Conservation (phyloP, 345 rosid species). For the Arabidopsis arenosa region DNA sequence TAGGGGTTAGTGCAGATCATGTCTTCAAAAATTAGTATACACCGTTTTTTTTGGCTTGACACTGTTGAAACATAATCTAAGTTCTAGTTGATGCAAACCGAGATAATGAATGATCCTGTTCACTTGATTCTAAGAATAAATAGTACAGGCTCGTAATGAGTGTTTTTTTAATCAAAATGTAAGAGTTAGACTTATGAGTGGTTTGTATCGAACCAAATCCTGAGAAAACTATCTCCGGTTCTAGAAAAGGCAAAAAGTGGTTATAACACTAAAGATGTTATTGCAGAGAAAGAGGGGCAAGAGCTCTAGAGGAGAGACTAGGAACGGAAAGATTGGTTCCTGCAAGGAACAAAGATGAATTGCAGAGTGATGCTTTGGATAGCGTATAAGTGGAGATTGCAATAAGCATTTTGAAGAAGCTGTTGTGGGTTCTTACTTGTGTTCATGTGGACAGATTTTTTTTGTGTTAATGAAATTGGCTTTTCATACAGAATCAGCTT, state of each 20-base stretch:
- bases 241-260: not conserved
- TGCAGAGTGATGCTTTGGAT: conserved; percentile 60
- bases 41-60: not conserved
- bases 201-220: not conserved
- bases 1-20: conserved; percentile 3
- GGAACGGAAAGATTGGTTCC: conserved; percentile 76
- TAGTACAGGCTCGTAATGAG: conserved; percentile 13
- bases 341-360: conserved; percentile 57
- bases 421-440: conserved; percentile 34
- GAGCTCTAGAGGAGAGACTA: conserved; percentile 95
- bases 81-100: conserved; percentile 28
- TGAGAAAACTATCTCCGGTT: not conserved
- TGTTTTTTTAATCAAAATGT: not conserved
- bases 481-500: conserved; percentile 18
- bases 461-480: not conserved
- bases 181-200: not conserved
- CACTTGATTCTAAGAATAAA: not conserved
- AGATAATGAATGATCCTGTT: not conserved
- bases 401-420: conserved; percentile 35
- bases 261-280: not conserved
- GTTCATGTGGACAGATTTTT: conserved; percentile 40
- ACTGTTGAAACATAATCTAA: conserved; percentile 9
- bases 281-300: conserved; percentile 98
- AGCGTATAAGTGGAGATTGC: conserved; percentile 54
- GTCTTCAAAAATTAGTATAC: conserved; percentile 11